Percentiles rank a stretch among this genome's conserved stretches.
Evolutionary conservation across 2,329 filamentous ascomycete genomes (phyloP).

Genomic region (Aaosphaeria arxii): DNA sequence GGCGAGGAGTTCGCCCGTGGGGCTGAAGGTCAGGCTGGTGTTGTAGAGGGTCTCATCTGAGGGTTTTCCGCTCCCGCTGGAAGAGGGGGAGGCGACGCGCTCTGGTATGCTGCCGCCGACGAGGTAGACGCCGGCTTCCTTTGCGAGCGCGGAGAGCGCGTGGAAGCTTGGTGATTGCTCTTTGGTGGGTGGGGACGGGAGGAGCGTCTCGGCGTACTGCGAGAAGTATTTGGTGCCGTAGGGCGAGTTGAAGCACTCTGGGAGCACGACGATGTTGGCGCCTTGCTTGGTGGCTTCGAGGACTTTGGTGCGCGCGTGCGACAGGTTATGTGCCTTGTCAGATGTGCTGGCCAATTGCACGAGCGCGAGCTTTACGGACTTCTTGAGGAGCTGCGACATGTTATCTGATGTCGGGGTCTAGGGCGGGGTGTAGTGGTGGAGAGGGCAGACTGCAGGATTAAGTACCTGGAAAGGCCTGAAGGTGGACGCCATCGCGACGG

Average conservation of each 20-base stretch:
- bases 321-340: conserved; percentile 83
- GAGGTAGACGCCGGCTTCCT: conserved; percentile 74
- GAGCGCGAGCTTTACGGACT: conserved; percentile 38
- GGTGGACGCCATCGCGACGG: too few relatives aligned
- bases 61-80: conserved; percentile 19
- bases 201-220: conserved; percentile 85
- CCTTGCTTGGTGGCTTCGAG: conserved; percentile 72
- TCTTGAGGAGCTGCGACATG: conserved; percentile 32
- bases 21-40: conserved; percentile 80
- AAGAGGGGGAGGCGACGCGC: conserved; percentile 32
- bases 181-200: conserved; percentile 68
- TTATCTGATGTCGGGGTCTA: neutral
- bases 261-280: conserved; percentile 84
- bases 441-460: too few relatives aligned
- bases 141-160: conserved; percentile 75
- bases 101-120: conserved; percentile 94
- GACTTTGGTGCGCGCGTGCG: conserved; percentile 76
- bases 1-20: conserved; percentile 73
- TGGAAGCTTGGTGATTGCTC: conserved; percentile 80
- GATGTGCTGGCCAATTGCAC: conserved; percentile 52
- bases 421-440: neutral
- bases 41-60: conserved; percentile 78
- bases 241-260: conserved; percentile 98
- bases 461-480: too few relatives aligned
- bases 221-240: conserved; percentile 93